A percentile compares a stretch with the other conserved stretches of the same genome.
Conservation (phyloP, 345 rosid species). For the Salix purpurea region DNA sequence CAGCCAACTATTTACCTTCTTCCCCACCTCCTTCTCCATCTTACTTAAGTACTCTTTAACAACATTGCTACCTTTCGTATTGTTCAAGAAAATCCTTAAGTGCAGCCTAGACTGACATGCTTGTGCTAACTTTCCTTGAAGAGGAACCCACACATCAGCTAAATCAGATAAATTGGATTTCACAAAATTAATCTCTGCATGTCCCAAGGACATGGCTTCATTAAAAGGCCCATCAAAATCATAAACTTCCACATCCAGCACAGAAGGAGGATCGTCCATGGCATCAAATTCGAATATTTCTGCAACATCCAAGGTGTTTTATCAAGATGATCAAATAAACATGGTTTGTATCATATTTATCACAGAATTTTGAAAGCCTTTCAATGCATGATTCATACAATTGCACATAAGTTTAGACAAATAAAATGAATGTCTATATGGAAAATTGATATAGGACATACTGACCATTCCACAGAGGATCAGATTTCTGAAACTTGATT, state of each 20-base stretch:
- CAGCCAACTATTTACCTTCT: slow-evolving; percentile 55
- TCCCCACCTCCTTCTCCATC: slow-evolving; percentile 99
- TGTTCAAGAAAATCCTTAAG: slow-evolving; percentile 80
- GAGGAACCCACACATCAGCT: slow-evolving; percentile 88
- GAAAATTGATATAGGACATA: slow-evolving; percentile 13
- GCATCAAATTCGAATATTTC: slow-evolving; percentile 99
- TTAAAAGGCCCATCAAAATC: slow-evolving; percentile 95
- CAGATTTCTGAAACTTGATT: slow-evolving; percentile 83
- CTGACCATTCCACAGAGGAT: slow-evolving; percentile 93
- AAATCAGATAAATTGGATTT: slow-evolving; percentile 76
- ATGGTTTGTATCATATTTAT: slow-evolving; percentile 6
- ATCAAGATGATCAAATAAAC: slow-evolving; percentile 9
- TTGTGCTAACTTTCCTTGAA: slow-evolving; percentile 80
- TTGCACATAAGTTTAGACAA: not conserved
- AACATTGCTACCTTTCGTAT: slow-evolving; percentile 78
- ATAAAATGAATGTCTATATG: not conserved
- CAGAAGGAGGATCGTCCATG: slow-evolving; percentile 95
- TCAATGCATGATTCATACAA: slow-evolving; percentile 4
- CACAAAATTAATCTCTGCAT: slow-evolving; percentile 79
- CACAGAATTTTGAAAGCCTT: not conserved
- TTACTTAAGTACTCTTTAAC: slow-evolving; percentile 76
- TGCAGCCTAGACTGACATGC: slow-evolving; percentile 96
- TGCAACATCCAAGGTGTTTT: slow-evolving; percentile 36
- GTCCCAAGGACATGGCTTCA: slow-evolving; percentile 83
- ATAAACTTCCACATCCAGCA: slow-evolving; percentile 79